Evolutionary conservation across 148 eudicot species (phyloP), one percentile per base, ranked within the genome.

Genomic region (Pharnaceum exiguum): DNA sequence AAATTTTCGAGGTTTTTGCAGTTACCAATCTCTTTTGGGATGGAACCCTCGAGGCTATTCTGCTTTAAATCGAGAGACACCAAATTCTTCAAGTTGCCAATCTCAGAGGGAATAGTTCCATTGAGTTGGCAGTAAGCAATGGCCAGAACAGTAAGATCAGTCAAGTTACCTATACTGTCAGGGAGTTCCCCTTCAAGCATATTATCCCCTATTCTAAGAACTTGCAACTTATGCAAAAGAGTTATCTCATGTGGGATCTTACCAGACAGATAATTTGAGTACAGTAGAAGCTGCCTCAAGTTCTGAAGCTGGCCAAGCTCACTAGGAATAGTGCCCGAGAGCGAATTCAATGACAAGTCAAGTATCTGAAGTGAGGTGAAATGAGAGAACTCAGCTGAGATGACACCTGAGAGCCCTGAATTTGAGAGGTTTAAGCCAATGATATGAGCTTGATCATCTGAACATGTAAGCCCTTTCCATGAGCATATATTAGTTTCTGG

Each of bases 181-280:
- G 81, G 61, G 51, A 84, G 48, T 47, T 76, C 60, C 16, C 95
- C 97, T 7, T 64, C 63, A 6, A 90, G 61, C 72, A 74, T 13
- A 51, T 90, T 90, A 48, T 86, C 70, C 29, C 97, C 97, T 0
- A 90, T 76, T 59, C 95, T 75, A 48, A 90, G 90, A 35, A 86
- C 82, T 73, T 77, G 77, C 66, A 90, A 54, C 66, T 75, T 78
- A 52, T 55, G 68, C 81, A 90, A 65, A 50, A 44, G 51, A 23
- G 79, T 75, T 19, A 90, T 67, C 65, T 86, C 89, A 46, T 29
- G 15, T 28, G 97, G 97, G 63, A 90, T 71, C 1, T 37, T 32
- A 58, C 89, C 97, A 16, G 75, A 67, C 27, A 90, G 78, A 22
- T 54, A 63, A 55, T 90, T 90, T 1, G 86, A 77, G 66, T 74